phyloP scores from a whole-genome alignment of 371 early-diverging fungal genomes.

The Blastocladiella emersonii region DNA sequence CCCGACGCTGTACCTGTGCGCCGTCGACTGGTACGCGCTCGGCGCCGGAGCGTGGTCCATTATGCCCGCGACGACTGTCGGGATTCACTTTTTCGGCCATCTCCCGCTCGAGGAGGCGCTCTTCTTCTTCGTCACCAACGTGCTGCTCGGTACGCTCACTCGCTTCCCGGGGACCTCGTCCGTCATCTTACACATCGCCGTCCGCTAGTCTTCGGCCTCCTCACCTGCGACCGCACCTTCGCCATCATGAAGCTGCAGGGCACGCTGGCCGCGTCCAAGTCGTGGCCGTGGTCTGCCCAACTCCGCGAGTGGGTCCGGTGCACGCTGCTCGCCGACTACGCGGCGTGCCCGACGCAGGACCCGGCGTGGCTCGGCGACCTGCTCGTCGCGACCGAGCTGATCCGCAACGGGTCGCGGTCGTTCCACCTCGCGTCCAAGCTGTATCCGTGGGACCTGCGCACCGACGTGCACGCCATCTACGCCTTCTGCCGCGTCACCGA shows the following conservation, averaged over 20 bases:
- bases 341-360: not conserved
- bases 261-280: not conserved
- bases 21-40: conserved; percentile 37
- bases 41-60: conserved; percentile 42
- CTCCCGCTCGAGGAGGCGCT: conserved; percentile 46
- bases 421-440: conserved; percentile 37
- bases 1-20: conserved; percentile 35
- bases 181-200: not conserved
- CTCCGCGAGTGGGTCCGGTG: not conserved
- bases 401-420: conserved; percentile 27
- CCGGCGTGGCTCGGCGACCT: not conserved
- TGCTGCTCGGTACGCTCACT: conserved; percentile 15
- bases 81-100: conserved; percentile 24
- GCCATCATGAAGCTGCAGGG: conserved; percentile 16
- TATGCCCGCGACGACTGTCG: conserved; percentile 27
- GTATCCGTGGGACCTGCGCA: conserved; percentile 28
- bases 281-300: not conserved
- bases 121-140: conserved; percentile 40
- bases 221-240: conserved; percentile 35
- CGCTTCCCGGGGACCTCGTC: too few species aligned
- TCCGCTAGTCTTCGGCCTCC: conserved; percentile 36
- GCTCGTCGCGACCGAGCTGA: conserved; percentile 4
- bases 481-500: conserved; percentile 47
- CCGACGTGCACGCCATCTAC: conserved; percentile 38
- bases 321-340: not conserved